phyloP scores from a whole-genome alignment of 2,329 filamentous ascomycete genomes.

The Whalleya microplaca region DNA sequence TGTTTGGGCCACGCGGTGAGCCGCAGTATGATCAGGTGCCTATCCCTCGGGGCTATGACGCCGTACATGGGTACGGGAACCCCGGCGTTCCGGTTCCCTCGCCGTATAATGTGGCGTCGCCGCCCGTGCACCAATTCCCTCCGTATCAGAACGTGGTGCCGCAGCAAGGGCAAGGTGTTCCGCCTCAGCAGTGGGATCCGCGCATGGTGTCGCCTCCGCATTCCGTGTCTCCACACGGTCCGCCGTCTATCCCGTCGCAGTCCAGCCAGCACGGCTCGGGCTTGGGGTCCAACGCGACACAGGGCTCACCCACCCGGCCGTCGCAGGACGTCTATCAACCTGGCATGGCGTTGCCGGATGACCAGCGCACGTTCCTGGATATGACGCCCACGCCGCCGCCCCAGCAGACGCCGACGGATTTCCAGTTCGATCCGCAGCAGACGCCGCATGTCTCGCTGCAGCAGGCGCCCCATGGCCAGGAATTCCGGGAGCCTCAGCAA shows the following conservation, averaged over 20 bases:
- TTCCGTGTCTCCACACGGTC: slow-evolving; percentile 12
- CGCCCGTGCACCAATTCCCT: slow-evolving; percentile 12
- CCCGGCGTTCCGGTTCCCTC: slow-evolving; percentile 31
- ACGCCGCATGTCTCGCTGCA: slow-evolving; percentile 4
- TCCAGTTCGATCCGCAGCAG: slow-evolving; percentile 3
- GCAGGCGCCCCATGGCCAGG: background rate
- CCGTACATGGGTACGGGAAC: slow-evolving; percentile 38
- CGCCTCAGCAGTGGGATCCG: slow-evolving; percentile 29
- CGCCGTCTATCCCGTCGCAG: slow-evolving; percentile 4
- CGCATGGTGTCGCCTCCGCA: slow-evolving; percentile 19
- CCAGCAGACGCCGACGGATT: slow-evolving; percentile 3
- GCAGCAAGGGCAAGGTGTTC: slow-evolving; percentile 8
- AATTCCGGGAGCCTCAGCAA: slow-evolving; percentile 10
- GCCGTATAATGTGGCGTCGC: slow-evolving; percentile 33
- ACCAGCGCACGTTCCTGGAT: slow-evolving; percentile 24
- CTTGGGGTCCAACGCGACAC: too few species aligned
- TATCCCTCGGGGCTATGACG: slow-evolving; percentile 38
- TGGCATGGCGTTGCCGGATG: slow-evolving; percentile 14
- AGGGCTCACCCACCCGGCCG: background rate
- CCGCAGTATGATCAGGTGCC: slow-evolving; percentile 37
- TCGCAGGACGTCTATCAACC: slow-evolving; percentile 6
- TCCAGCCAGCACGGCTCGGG: slow-evolving; percentile 5
- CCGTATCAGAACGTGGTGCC: slow-evolving; percentile 22
- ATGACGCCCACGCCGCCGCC: slow-evolving; percentile 23
- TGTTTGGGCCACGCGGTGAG: slow-evolving; percentile 17